Evolutionary conservation across 2,329 filamentous ascomycete species (phyloP), one percentile per base, ranked within the genome.

Genomic region (Colletotrichum trifolii): DNA sequence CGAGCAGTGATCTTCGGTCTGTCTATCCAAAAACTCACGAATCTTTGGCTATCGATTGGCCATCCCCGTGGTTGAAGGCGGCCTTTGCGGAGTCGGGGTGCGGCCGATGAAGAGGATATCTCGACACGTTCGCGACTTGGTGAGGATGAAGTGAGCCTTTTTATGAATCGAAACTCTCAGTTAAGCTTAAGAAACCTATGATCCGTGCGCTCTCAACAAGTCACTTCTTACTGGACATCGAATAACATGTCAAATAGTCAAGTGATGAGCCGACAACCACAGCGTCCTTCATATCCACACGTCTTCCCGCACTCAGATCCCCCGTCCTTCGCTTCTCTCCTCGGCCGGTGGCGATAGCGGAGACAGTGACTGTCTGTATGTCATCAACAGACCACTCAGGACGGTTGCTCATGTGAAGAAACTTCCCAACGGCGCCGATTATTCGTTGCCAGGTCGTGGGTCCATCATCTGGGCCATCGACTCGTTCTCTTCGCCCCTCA

Each of bases 391-490:
- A 5, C 35, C 25, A 25, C 25, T 5, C 25, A 5, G 4, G 4
- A 25, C 25, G 25, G 25, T 25, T 25, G 25, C 25, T 25, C 1
- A 5, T 25, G 25, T 25, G 25, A 25, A 25, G 25, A 25, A 25
- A 25, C 25, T 25, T 25, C 25, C 25, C 25, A 25, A 5, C 25
- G 4, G 25, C 25, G 4, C 4, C 25, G 25, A 25, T 5, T 25
- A 25, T 25, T 25, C 25, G 25, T 25, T 25, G 25, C 4, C 25
- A 25, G 25, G 25, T 25, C 25, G 25, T 25, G 25, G 17, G 34
- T 50, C 50, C 8, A 45, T 35, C 40, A 52, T 52, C 57, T 50
- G 17, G 50, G 40, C 39, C 47, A 42, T 53, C 50, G 50, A 49
- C 35, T 60, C 33, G 11, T 11, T 8, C 25, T 40, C 15, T 34